Percentiles rank a stretch among this genome's conserved stretches.
phyloP scores from a whole-genome alignment of 2,329 filamentous ascomycete species.

The Colletotrichum sp. region DNA sequence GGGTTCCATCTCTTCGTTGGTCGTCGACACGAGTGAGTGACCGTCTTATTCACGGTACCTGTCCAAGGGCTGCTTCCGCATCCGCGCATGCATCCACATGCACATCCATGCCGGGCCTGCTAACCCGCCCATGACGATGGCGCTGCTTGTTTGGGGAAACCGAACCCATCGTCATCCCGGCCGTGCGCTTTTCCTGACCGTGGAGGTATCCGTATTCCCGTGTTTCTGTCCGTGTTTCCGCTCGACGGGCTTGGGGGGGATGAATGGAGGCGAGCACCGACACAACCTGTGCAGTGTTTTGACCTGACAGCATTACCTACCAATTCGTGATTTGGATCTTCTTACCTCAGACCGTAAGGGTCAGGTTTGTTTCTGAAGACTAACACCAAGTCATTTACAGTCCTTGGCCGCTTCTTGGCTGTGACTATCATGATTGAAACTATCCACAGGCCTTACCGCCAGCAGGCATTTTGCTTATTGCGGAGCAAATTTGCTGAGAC shows the following conservation, averaged over 20 bases:
- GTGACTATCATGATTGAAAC: background rate
- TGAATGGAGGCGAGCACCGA: background rate
- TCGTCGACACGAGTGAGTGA: background rate
- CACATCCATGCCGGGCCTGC: background rate
- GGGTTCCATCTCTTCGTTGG: background rate
- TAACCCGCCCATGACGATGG: slow-evolving; percentile 11
- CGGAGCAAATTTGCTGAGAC: background rate
- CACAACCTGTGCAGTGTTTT: background rate
- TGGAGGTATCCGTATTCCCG: slow-evolving; percentile 9
- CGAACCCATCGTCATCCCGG: background rate
- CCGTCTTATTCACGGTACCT: background rate
- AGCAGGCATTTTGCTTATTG: background rate
- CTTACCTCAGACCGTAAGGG: slow-evolving; percentile 5
- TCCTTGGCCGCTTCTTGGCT: slow-evolving; percentile 1
- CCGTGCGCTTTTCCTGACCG: background rate
- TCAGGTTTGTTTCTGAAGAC: background rate
- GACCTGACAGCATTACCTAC: background rate
- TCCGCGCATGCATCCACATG: background rate
- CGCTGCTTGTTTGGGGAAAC: slow-evolving; percentile 7
- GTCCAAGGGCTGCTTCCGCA: background rate
- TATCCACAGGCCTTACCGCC: background rate
- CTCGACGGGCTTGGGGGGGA: background rate
- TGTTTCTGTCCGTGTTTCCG: background rate
- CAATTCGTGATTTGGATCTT: background rate
- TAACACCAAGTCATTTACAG: background rate